Evolutionary conservation across 2,329 filamentous ascomycete species (phyloP).

Genomic region (Knoxdaviesia proteae): DNA sequence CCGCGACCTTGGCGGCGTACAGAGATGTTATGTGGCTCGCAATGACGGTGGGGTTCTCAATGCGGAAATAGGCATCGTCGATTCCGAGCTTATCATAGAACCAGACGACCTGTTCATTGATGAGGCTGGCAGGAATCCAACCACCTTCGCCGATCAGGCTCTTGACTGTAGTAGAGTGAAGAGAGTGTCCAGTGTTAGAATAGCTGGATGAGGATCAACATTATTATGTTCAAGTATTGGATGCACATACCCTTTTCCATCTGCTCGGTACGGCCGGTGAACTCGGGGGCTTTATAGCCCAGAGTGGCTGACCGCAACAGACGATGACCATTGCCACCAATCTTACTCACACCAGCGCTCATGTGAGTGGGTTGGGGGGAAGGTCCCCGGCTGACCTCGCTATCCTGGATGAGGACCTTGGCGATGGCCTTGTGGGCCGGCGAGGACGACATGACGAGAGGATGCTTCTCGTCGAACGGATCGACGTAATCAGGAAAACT

Average conservation of each 20-base stretch:
- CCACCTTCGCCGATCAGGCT: conserved; percentile 55
- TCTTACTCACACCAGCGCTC: conserved; percentile 9
- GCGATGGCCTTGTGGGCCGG: conserved; percentile 16
- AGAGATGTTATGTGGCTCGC: conserved; percentile 88
- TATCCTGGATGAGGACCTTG: conserved; percentile 18
- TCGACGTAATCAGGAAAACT: conserved; percentile 25
- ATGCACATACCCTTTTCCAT: conserved; percentile 49
- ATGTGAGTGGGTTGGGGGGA: conserved; percentile 81
- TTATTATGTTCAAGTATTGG: background rate
- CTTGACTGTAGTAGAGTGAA: conserved; percentile 38
- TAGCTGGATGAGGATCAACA: background rate
- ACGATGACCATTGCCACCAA: conserved; percentile 42
- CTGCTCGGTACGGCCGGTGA: conserved; percentile 80
- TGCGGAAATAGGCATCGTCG: conserved; percentile 95
- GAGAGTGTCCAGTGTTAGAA: background rate
- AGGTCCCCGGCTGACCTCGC: conserved; percentile 38
- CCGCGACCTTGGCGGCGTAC: conserved; percentile 90
- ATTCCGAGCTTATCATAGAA: conserved; percentile 97
- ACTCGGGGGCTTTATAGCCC: conserved; percentile 86
- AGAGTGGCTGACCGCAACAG: conserved; percentile 74
- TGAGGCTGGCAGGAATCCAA: conserved; percentile 68
- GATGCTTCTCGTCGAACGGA: conserved; percentile 10
- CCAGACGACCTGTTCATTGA: conserved; percentile 77
- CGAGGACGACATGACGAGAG: background rate
- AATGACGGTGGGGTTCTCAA: conserved; percentile 69